Evolutionary conservation across 2,329 filamentous ascomycete species (phyloP), one percentile per base, ranked within the genome.

Genomic region (Hypoxylon sp.): DNA sequence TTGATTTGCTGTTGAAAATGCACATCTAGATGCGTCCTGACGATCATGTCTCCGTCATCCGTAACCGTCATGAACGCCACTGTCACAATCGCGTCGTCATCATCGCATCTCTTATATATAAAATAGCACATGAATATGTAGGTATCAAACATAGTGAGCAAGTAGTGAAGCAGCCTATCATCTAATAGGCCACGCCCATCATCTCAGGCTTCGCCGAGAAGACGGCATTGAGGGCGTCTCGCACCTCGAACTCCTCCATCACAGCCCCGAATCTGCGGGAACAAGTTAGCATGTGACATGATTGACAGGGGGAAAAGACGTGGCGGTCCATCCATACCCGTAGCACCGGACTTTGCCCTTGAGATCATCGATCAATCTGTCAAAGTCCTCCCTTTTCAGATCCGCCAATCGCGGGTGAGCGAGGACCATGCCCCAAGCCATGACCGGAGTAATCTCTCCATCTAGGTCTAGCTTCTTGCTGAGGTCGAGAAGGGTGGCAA

Each of bases 361-460:
- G 62, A 98, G 84, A 63, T 93, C 92, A 55, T 90, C 89, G 55
- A 91, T 89, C 71, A 98, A 84, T 68, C 83, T 86, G 73, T 86
- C 84, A 72, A 97, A 89, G 75, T 98, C 93, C 41, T 88, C 85
- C 56, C 82, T 79, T 14, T 83, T 88, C 71, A 98, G 81, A 72
- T 91, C 88, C 4, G 78, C 77, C 69, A 94, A 89, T 68, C 91
- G 85, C 38, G 91, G 88, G 79, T 96, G 90, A 49, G 85, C 86
- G 68, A 93, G 83, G 53, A 98, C 86, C 81, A 93, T 91, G 53
- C 93, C 91, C 89, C 96, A 95, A 0, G 94, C 94, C 93, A 97
- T 97, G 72, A 98, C 92, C 0, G 96, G 96, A 17, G 95, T 98
- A 75, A 98, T 93, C 80, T 97, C 93, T 57, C 93, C 93, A 67